Base-by-base conservation (phyloP, 306 rosid genomes). In the Dryas octopetala region DNA sequence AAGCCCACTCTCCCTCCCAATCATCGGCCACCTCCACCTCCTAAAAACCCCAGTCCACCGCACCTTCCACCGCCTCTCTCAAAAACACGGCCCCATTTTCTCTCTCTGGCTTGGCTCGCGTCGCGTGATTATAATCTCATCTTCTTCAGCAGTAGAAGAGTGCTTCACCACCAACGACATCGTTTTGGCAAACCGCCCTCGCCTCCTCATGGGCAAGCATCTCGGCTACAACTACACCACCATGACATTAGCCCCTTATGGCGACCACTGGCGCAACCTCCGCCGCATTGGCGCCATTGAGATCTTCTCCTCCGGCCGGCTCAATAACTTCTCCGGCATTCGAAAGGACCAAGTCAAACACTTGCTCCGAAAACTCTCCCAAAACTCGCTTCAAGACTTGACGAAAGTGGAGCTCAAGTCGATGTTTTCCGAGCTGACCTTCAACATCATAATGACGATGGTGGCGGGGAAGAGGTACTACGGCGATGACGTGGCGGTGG, bases 201-300 rank as follows among this genome's bases (percentile, higher is more conserved):
- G 16, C 12, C 28, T 74, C 6, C 17, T 16, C 32, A 19, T 67
- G 45, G 70, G 65, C 46, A 87, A 90, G 80, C 62, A 87, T 74
- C 3, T 93, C 0, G 79, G 40, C 54, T 93, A 80, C 74, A 69
- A 93, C 84, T 4, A 76, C 71, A 81, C 96, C 74, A 75, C 77
- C 2, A 1, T 90, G 0, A 2, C 0, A 73, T 4, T 9, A n/a
- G n/a, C 98, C 0, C 54, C 90, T 0, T 89, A 93, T 54, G 96
- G 96, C 16, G 91, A 89, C 19, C 97, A 87, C 79, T 93, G 98
- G 97, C 89, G 95, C 28, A 93, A 90, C 86, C 62, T 89, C 23
- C 91, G 95, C 26, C 95, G 95, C 17, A 85, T 87, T 10, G 74
- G 86, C 19, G 46, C 93, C 9, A 4, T 85, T 6, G 96, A 93